Conservation (phyloP, 2,329 filamentous ascomycete species). For the Paracoccidioides lutzii region DNA sequence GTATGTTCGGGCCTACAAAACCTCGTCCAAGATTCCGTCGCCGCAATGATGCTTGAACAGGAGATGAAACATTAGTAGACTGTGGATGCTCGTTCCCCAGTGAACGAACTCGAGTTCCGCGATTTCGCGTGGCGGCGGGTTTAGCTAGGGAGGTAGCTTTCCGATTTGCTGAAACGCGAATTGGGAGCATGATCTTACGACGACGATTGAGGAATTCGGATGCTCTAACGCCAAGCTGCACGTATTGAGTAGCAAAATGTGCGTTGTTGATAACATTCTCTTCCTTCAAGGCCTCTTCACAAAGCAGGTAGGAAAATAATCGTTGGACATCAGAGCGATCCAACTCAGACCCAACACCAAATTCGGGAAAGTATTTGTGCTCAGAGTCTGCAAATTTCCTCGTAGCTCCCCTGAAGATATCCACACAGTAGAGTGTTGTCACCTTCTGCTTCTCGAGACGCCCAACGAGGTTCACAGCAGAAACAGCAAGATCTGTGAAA, state of each 20-base stretch:
- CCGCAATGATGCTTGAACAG: constrained; percentile 37
- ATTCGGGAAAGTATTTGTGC: constrained; percentile 44
- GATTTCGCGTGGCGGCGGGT: constrained; percentile 4
- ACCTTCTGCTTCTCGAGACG: constrained; percentile 27
- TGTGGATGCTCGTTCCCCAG: constrained; percentile 38
- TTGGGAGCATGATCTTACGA: constrained; percentile 39
- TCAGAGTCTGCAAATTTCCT: constrained; percentile 43
- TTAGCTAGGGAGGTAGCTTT: constrained; percentile 19
- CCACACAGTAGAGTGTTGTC: constrained; percentile 69
- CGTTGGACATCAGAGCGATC: constrained; percentile 68
- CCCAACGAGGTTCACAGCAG: constrained; percentile 57
- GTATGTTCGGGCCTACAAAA: constrained; percentile 12
- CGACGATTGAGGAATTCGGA: constrained; percentile 35
- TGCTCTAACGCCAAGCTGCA: constrained; percentile 32
- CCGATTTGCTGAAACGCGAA: constrained; percentile 36
- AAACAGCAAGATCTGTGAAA: constrained; percentile 60
- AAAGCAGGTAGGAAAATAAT: constrained; percentile 63
- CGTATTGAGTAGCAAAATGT: constrained; percentile 62
- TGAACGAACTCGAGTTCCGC: constrained; percentile 21
- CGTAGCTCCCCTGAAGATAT: constrained; percentile 63
- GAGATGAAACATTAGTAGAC: constrained; percentile 57
- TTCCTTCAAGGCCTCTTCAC: constrained; percentile 61
- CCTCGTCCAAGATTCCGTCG: constrained; percentile 20
- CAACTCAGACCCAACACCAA: constrained; percentile 56
- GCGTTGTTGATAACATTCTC: constrained; percentile 50